Base-by-base conservation (phyloP, 148 eudicot species). In the Selenicereus undatus region DNA sequence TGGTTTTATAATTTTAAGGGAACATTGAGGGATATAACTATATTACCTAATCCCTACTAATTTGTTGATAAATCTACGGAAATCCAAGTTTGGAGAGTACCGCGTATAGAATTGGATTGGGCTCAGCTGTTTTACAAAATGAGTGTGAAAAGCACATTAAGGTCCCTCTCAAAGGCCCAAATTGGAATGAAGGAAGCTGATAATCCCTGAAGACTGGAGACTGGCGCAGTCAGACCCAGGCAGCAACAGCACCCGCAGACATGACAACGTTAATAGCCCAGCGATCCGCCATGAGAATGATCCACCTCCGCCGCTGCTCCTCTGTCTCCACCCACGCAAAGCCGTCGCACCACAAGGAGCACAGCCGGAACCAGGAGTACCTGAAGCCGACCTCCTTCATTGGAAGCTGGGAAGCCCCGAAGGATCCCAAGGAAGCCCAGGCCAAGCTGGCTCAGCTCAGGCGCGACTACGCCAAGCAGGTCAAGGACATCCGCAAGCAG, bases 391-490 rank as follows among this genome's bases (percentile, higher is more conserved):
- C 26, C 82, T 30, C 74, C 12, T 89, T 66, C 85, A 79, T 93
- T 5, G 84, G 84, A 24, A 81, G 84, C 69, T 86, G 86, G 84
- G 51, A 78, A 16, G 48, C 86, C 32, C 86, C 86, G 0, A 78
- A 75, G 43, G 78, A 82, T 81, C 97, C 95, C 1, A 86, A 85
- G 62, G 84, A 88, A 71, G 95, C 97, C 58, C 51, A 78, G 21
- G 82, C 88, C 27, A 82, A 82, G 32, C 90, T 93, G 45, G 89
- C 90, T 11, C 75, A 12, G 14, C 78, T 93, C 30, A 80, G 97
- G 43, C 91, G 97, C 26, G 90, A 92, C 26, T 93, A 93, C 81
- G 93, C 88, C 14, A 89, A 87, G 83, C 88, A 90, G 35, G 91
- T 93, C 26, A 93, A 83, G 79, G 85, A 82, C 71, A 60, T 88